phyloP scores from a whole-genome alignment of 2,329 filamentous ascomycete species.

The Aspergillus sojae region DNA sequence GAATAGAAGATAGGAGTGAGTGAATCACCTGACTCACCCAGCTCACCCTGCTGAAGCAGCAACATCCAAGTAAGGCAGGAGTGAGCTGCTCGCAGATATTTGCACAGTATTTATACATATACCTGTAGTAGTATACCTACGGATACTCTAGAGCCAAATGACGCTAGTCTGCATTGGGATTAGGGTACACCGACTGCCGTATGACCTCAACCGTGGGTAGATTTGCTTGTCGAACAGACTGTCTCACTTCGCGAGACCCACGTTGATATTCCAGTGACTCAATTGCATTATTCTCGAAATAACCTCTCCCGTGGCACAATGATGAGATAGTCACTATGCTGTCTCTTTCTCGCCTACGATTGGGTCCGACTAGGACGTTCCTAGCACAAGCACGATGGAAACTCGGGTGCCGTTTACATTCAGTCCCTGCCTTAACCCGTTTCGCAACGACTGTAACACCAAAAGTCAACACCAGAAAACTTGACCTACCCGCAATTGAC shows the following conservation, averaged over 20 bases:
- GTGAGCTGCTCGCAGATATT: no score
- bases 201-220: constrained; percentile 5
- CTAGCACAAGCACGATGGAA: constrained; percentile 23
- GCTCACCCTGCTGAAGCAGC: no score
- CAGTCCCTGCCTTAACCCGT: constrained; percentile 20
- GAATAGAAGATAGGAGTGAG: no score
- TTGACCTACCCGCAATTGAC: constrained; percentile 52
- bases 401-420: constrained; percentile 17
- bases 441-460: constrained; percentile 27
- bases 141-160: neutral
- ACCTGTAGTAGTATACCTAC: no score
- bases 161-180: constrained; percentile 26
- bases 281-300: neutral
- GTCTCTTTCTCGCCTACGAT: constrained; percentile 30
- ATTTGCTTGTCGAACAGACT: neutral
- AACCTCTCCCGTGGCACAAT: constrained; percentile 21
- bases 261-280: neutral
- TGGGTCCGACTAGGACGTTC: constrained; percentile 22
- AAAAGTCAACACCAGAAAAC: constrained; percentile 24
- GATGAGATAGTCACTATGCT: constrained; percentile 29
- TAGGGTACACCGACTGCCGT: constrained; percentile 10
- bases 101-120: no score
- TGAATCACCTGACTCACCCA: no score
- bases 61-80: no score
- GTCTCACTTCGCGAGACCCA: neutral